These are phyloP conservation scores for Streptanthus diversifolius DNA, from an alignment of 345 rosid genomes.

Conservation along the genomic window DNA sequence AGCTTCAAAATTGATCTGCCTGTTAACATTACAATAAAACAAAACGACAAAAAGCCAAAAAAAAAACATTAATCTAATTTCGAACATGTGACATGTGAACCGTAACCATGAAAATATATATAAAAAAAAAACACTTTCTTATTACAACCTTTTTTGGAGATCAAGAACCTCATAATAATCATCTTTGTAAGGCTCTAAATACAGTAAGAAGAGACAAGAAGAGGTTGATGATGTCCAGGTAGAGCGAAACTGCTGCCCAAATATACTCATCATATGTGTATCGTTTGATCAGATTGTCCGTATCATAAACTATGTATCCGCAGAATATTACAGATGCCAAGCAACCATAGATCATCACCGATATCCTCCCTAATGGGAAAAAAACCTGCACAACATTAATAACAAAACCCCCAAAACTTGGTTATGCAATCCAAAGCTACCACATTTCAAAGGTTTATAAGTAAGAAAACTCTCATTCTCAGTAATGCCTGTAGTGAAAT, in stretches of 20 bases:
- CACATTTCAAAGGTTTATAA: not conserved
- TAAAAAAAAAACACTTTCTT: not conserved
- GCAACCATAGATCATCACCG: conserved; percentile 69
- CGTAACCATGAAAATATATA: not conserved
- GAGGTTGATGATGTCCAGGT: conserved; percentile 70
- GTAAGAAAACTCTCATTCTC: not conserved
- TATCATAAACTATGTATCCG: conserved; percentile 73
- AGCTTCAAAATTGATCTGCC: not conserved
- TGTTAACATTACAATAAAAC: not conserved
- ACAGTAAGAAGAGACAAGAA: conserved; percentile 59
- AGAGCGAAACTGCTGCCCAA: conserved; percentile 74
- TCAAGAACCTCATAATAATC: not conserved
- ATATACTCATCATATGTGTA: conserved; percentile 69
- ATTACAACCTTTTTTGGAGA: not conserved
- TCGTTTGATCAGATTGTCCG: conserved; percentile 80
- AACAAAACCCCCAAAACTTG: not conserved
- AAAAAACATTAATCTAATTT: no score
- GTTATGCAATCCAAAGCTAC: conserved; percentile 15
- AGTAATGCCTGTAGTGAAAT: not conserved
- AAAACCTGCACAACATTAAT: conserved; percentile 44
- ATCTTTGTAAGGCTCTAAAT: conserved; percentile 59
- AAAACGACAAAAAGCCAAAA: no score
- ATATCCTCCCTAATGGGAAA: conserved; percentile 57
- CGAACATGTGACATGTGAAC: conserved; percentile 13
- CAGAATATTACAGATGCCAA: conserved; percentile 72